Evolutionary conservation across 257 asterid genomes (phyloP).

Genomic region (Pogostemon cablin): DNA sequence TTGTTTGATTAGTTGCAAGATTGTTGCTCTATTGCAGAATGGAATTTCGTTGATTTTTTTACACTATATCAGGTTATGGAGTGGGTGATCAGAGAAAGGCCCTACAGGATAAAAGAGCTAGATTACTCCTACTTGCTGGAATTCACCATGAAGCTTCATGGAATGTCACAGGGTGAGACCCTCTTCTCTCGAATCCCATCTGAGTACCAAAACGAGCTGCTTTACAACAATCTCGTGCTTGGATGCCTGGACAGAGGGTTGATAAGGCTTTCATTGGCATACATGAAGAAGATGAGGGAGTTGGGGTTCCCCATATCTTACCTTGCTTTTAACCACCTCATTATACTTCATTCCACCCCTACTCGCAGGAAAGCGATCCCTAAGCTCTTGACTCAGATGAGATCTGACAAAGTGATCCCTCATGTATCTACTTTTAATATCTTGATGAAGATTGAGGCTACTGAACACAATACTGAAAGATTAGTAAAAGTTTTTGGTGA

Average conservation of each 20-base stretch:
- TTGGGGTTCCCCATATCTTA: constrained; percentile 67
- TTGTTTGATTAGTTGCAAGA: constrained; percentile 7
- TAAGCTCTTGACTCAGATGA: constrained; percentile 79
- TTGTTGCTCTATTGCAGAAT: neutral
- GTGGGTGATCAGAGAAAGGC: constrained; percentile 97
- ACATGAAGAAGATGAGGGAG: constrained; percentile 94
- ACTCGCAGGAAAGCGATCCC: constrained; percentile 60
- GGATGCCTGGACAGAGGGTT: constrained; percentile 86
- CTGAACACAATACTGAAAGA: constrained; percentile 75
- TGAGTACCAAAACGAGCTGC: constrained; percentile 66
- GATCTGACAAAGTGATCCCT: constrained; percentile 72
- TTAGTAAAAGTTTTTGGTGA: constrained; percentile 62
- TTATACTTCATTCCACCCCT: constrained; percentile 79
- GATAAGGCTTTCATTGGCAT: constrained; percentile 67
- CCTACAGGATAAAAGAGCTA: constrained; percentile 72
- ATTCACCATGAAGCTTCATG: constrained; percentile 87
- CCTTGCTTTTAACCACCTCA: constrained; percentile 83
- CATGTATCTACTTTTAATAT: constrained; percentile 82
- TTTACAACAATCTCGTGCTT: constrained; percentile 81
- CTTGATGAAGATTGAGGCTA: constrained; percentile 75
- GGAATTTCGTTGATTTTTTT: constrained; percentile 2
- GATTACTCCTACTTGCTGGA: constrained; percentile 83
- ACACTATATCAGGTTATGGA: constrained; percentile 74
- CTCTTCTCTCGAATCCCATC: constrained; percentile 74
- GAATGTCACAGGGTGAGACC: constrained; percentile 68